These are phyloP conservation scores for Poterioochromonas sp. DNA, from an alignment of 352 stramenopile genomes.

Conservation along the genomic window DNA sequence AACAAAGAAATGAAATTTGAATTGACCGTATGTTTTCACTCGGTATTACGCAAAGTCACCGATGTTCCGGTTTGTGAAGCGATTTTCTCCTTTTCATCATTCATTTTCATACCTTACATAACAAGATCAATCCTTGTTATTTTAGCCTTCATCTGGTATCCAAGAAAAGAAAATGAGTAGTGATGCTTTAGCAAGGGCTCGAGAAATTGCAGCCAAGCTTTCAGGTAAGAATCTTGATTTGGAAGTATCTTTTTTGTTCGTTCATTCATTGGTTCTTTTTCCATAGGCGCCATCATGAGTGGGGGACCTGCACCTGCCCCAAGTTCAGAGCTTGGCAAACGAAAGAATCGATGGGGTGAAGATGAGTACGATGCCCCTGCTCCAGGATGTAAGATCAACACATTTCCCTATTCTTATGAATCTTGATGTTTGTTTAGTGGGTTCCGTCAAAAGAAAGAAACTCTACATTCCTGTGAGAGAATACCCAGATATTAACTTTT, in stretches of 20 bases:
- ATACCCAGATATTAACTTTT: slow-evolving; percentile 83
- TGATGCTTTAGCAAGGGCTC: slow-evolving; percentile 21
- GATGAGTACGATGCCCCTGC: background rate
- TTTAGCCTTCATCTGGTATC: no score
- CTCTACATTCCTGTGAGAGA: slow-evolving; percentile 78
- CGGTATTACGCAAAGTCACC: no score
- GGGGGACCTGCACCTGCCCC: no score
- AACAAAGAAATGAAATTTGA: no score
- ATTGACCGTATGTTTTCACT: no score
- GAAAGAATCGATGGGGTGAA: slow-evolving; percentile 35
- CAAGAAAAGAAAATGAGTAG: background rate
- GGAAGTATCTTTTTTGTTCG: no score
- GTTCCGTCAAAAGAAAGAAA: slow-evolving; percentile 49
- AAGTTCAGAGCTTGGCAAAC: slow-evolving; percentile 24
- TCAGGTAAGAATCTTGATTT: background rate
- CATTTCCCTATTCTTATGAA: background rate
- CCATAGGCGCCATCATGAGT: no score
- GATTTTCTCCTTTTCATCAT: no score
- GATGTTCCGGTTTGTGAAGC: no score
- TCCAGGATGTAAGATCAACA: slow-evolving; percentile 24
- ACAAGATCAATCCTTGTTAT: no score
- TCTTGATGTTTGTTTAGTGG: slow-evolving; percentile 24
- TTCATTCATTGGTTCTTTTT: no score
- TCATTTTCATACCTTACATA: no score
- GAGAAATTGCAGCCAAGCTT: slow-evolving; percentile 29